Evolutionary conservation across 371 early-diverging fungal genomes (phyloP), one percentile per base, ranked within the genome.

Genomic region (Rozella allomycis): DNA sequence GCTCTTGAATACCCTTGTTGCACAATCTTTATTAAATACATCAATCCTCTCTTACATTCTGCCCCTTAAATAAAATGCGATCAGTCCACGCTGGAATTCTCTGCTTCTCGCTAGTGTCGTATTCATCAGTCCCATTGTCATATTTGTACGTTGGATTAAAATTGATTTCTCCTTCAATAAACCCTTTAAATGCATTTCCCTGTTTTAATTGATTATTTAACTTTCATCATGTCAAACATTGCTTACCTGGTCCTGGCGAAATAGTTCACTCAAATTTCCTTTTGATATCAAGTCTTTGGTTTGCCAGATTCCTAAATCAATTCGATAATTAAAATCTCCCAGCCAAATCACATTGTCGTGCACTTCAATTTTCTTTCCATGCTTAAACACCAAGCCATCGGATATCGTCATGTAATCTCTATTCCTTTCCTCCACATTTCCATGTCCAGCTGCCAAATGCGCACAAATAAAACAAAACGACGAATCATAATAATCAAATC

Each of bases 131-230:
- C 0, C 82, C 80, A 33, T 71, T 58, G 45, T 83, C 78, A 44
- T 70, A 91, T 46, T 87, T 87, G 59, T 93, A 94, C 0, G 93
- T 93, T 1, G 96, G 96, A 6, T 50, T 44, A 45, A 94, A 94
- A 0, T 39, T 42, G 16, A 91, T 68, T 0, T 46, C 47, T 0
- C 72, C 79, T 52, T 94, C 94, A 11, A 58, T 54, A 47, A 76
- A 94, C 22, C 68, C 74, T 1, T 50, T 60, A 43, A 94, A 94
- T 32, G 42, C 60, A 21, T 33, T 30, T 8, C 49, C 65, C 28
- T 31, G 35, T 20, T 26, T 45, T 39, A 55, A 55, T 39, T 73
- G 70, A 2, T 33, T 26, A 2, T 45, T 32, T 6, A 78, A 48
- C 38, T 78, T 23, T 11, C 19, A 7, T 14, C 6, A 8, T 12